Conservation (phyloP, 805 yeast species). For the Pichia ethanolica region DNA sequence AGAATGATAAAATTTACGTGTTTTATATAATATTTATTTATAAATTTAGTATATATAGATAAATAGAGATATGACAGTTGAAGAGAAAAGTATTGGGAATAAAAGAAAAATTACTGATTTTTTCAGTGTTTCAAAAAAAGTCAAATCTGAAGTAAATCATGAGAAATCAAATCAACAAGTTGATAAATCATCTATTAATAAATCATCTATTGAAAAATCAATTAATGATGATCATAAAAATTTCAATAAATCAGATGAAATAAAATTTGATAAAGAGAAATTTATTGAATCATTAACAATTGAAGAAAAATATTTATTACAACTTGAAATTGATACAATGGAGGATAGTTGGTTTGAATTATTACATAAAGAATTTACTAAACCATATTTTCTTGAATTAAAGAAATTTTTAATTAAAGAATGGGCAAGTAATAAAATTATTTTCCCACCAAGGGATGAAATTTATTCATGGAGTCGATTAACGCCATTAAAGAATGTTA, state of each 20-base stretch:
- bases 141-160: not conserved
- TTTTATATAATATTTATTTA: too few species aligned
- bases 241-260: not conserved
- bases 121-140: slow-evolving; percentile 10
- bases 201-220: too few species aligned
- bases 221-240: not conserved
- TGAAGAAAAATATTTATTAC: slow-evolving; percentile 46
- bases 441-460: slow-evolving; percentile 73
- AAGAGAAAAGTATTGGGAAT: not conserved
- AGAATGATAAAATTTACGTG: too few species aligned
- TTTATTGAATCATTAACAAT: slow-evolving; percentile 44
- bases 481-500: slow-evolving; percentile 68
- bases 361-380: slow-evolving; percentile 63
- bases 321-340: slow-evolving; percentile 61
- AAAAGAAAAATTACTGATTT: slow-evolving; percentile 14
- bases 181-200: not conserved
- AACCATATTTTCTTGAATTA: slow-evolving; percentile 74
- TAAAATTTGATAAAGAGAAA: slow-evolving; percentile 26
- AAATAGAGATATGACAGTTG: not conserved
- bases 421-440: slow-evolving; percentile 30
- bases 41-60: too few species aligned
- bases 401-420: slow-evolving; percentile 56
- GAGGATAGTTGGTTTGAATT: slow-evolving; percentile 74
- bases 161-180: not conserved
- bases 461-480: slow-evolving; percentile 88